A percentile compares a stretch with the other conserved stretches of the same genome.
Conservation (phyloP, 2,329 filamentous ascomycete species). For the Lecanicillium sp. region DNA sequence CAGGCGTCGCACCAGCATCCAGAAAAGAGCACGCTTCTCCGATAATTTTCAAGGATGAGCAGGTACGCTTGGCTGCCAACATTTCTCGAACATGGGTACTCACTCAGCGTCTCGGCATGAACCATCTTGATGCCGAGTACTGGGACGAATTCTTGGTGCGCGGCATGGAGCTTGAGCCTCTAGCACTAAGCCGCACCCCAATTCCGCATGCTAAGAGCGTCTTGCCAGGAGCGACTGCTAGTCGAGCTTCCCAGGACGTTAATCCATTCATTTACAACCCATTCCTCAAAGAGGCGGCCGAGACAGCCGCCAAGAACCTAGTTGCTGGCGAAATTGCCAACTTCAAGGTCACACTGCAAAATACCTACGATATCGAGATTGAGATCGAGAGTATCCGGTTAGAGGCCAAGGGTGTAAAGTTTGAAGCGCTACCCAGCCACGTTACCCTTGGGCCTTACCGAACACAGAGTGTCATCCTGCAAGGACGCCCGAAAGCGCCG, state of each 20-base stretch:
- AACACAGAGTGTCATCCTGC: constrained; percentile 70
- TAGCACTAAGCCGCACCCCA: constrained; percentile 53
- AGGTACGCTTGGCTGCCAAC: constrained; percentile 75
- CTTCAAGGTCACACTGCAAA: constrained; percentile 82
- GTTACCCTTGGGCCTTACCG: constrained; percentile 73
- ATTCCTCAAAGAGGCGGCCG: constrained; percentile 64
- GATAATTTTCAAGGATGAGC: constrained; percentile 72
- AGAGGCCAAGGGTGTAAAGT: constrained; percentile 65
- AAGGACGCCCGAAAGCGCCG: constrained; percentile 58
- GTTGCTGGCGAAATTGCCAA: constrained; percentile 72
- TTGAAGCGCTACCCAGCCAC: constrained; percentile 59
- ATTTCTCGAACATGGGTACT: constrained; percentile 77
- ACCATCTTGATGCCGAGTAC: constrained; percentile 71
- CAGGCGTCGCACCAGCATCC: constrained; percentile 67
- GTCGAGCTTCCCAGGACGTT: constrained; percentile 51
- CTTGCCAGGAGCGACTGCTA: constrained; percentile 44
- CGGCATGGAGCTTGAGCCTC: constrained; percentile 62
- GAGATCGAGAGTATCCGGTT: constrained; percentile 78
- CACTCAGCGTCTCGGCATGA: constrained; percentile 67
- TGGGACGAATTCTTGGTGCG: constrained; percentile 96
- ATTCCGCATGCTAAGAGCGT: constrained; percentile 57
- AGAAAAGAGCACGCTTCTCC: constrained; percentile 64
- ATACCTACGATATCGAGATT: constrained; percentile 88
- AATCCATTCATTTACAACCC: constrained; percentile 96
- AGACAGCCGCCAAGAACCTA: constrained; percentile 59